Base-by-base conservation (phyloP, 2,329 filamentous ascomycete species). In the Fusarium bulbicola region DNA sequence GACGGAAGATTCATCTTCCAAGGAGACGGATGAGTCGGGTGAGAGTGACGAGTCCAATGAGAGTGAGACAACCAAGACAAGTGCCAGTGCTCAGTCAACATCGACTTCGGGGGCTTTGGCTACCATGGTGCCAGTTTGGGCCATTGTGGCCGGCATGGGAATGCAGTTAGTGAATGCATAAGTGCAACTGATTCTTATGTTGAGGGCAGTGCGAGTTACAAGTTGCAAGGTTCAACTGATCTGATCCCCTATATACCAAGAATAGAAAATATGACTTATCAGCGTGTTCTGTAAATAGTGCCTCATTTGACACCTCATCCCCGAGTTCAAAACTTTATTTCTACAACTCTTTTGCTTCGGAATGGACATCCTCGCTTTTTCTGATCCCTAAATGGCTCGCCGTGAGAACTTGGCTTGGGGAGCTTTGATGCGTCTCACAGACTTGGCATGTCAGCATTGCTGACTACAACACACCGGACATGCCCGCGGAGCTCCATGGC, bases 391-490 rank as follows among this genome's bases (percentile, higher is more conserved):
- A 54, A 7, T 40, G 50, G 50, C 34, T 28, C 24, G 7, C 6
- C 1, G 0, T 9, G 10, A 40, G 3, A 3, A 6, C 24, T 28
- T n/a, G 20, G 6, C 20, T 54, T 10, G 7, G 14, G 28, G 34
- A 37, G 14, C 24, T n/a, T n/a, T n/a, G n/a, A n/a, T n/a, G n/a
- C n/a, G 24, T 15, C 32, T 26, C 4, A 20, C 6, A 18, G 20
- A 4, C 60, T 66, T 65, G 63, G 42, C 63, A 58, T 39, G 49
- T 65, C 63, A 49, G 60, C 36, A 14, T 32, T 20, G 20, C 36
- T 58, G 30, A 49, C 30, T 3, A 21, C 21, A 28, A 24, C 20
- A 6, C 13, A n/a, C 6, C 34, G 62, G 62, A 39, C 18, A 63
- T 28, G 12, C 46, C 63, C 63, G 62, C 60, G 60, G 63, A 65